Evolutionary conservation across 495 filamentous ascomycete genomes (phyloP).

Genomic region (Halenospora varia): DNA sequence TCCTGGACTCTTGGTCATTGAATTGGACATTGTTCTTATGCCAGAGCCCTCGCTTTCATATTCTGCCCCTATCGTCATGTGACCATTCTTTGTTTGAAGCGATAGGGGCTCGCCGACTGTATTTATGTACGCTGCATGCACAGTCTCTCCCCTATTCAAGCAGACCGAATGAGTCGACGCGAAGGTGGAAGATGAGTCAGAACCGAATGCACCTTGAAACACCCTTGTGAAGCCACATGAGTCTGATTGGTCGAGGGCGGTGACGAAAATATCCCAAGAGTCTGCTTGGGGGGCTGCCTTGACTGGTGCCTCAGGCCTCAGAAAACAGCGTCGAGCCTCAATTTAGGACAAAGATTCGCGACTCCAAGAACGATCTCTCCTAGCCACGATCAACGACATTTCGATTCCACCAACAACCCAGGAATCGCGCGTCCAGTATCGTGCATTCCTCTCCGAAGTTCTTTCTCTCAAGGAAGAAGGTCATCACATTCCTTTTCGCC

Average conservation of each 20-base stretch:
- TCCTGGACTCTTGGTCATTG: too few relatives aligned
- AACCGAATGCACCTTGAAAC: not conserved
- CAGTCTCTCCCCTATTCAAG: not conserved
- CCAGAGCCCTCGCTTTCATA: not conserved
- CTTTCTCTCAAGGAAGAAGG: conserved; percentile 27
- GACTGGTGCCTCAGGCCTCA: not conserved
- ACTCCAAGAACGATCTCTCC: not conserved
- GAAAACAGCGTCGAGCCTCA: not conserved
- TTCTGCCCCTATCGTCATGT: not conserved
- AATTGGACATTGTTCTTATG: too few relatives aligned
- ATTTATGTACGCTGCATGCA: not conserved
- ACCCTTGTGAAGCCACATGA: not conserved
- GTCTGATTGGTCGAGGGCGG: not conserved
- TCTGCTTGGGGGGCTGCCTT: too few relatives aligned
- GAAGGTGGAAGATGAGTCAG: not conserved
- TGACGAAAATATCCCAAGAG: not conserved
- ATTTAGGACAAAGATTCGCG: not conserved
- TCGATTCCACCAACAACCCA: conserved; percentile 7
- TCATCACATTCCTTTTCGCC: conserved; percentile 19
- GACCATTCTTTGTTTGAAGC: not conserved
- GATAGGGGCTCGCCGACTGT: not conserved
- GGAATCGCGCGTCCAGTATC: conserved; percentile 26
- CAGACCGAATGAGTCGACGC: not conserved
- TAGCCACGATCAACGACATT: conserved; percentile 8
- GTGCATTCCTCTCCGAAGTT: conserved; percentile 23